A percentile compares a stretch with the other conserved stretches of the same genome.
These are phyloP conservation scores for Aspergillus sp. DNA, from an alignment of 2,329 filamentous ascomycete genomes.

Conservation along the genomic window DNA sequence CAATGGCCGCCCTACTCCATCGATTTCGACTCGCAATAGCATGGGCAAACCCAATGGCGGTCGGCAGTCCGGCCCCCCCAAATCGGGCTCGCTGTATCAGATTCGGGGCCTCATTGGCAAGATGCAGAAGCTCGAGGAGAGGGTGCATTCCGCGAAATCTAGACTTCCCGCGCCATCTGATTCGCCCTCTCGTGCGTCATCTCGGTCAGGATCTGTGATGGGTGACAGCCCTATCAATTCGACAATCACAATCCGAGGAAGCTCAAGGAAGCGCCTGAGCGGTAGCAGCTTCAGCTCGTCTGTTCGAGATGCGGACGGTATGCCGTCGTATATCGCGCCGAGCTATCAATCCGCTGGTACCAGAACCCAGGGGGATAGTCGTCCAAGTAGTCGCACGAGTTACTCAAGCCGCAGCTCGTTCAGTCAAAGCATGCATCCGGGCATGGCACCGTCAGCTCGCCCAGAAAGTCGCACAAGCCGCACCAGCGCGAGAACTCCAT, in stretches of 20 bases:
- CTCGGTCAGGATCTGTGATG: conserved; percentile 48
- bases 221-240: conserved; percentile 43
- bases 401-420: conserved; percentile 37
- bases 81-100: conserved; percentile 72
- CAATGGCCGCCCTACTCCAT: conserved; percentile 38
- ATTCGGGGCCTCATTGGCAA: conserved; percentile 90
- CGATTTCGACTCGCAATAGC: conserved; percentile 30
- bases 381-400: conserved; percentile 66
- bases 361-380: conserved; percentile 41
- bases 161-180: conserved; percentile 74
- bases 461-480: conserved; percentile 58
- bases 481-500: conserved; percentile 53
- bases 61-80: conserved; percentile 40
- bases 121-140: conserved; percentile 91
- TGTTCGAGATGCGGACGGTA: conserved; percentile 25
- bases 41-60: conserved; percentile 43
- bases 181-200: conserved; percentile 74
- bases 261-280: conserved; percentile 32
- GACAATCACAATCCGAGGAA: conserved; percentile 47
- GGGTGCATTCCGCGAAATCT: conserved; percentile 83
- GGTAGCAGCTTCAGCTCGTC: conserved; percentile 35
- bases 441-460: conserved; percentile 38
- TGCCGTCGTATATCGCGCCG: conserved; percentile 25
- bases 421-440: conserved; percentile 30
- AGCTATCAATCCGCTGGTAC: conserved; percentile 42